Percentiles rank a stretch among this genome's conserved stretches.
Evolutionary conservation across 768 basidiomycete species (phyloP).

Genomic region (Neoboletus magnificus): DNA sequence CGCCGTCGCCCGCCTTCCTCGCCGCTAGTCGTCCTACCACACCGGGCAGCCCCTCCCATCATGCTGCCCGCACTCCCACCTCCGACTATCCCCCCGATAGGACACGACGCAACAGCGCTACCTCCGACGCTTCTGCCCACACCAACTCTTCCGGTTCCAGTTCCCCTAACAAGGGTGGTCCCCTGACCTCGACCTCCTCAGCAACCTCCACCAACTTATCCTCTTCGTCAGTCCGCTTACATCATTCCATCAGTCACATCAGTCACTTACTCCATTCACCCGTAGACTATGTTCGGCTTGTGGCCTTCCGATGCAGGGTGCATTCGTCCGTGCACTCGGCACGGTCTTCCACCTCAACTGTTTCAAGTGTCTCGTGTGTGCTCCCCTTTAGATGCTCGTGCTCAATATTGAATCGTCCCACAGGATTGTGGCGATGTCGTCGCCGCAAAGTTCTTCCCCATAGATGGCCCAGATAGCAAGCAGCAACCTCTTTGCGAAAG

Average conservation of each 20-base stretch:
- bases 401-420: conserved; percentile 3
- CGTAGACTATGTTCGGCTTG: conserved; percentile 71
- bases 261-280: not conserved
- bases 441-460: conserved; percentile 98
- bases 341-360: conserved; percentile 96
- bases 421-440: conserved; percentile 97
- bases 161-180: conserved; percentile 39
- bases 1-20: conserved; percentile 46
- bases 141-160: conserved; percentile 51
- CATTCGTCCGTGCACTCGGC: conserved; percentile 92
- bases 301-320: conserved; percentile 83
- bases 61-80: conserved; percentile 48
- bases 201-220: conserved; percentile 50
- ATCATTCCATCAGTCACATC: conserved; percentile 8
- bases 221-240: conserved; percentile 50
- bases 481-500: conserved; percentile 96
- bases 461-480: conserved; percentile 85
- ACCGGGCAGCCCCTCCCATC: conserved; percentile 45
- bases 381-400: not conserved
- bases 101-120: conserved; percentile 42
- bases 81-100: conserved; percentile 52
- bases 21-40: conserved; percentile 59
- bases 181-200: conserved; percentile 53
- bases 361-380: conserved; percentile 92
- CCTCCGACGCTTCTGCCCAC: conserved; percentile 52